A percentile compares a stretch with the other conserved stretches of the same genome.
phyloP scores from a whole-genome alignment of 2,329 filamentous ascomycete species.

The Raffaelea arxii region DNA sequence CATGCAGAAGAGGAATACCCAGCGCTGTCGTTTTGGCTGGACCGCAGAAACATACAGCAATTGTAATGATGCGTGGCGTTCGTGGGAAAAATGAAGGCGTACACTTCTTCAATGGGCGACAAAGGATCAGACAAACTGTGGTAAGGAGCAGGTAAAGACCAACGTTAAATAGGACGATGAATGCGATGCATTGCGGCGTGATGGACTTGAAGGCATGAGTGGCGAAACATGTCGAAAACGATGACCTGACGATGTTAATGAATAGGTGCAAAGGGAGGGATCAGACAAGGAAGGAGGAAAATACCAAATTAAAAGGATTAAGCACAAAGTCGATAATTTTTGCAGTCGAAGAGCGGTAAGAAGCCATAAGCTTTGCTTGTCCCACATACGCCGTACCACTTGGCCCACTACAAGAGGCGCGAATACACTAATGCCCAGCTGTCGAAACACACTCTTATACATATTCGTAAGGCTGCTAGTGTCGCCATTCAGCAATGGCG shows the following conservation, averaged over 20 bases:
- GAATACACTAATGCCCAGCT: conserved; percentile 57
- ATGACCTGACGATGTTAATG: conserved; percentile 39
- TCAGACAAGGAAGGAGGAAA: too few relatives aligned
- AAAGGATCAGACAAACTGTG: conserved; percentile 45
- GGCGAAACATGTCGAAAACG: conserved; percentile 54
- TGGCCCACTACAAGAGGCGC: conserved; percentile 56
- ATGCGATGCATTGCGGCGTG: conserved; percentile 52
- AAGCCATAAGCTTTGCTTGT: conserved; percentile 41
- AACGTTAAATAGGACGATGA: conserved; percentile 58
- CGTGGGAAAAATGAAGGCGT: conserved; percentile 30
- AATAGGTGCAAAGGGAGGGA: too few relatives aligned
- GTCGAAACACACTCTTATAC: conserved; percentile 57
- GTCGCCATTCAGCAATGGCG: conserved; percentile 18
- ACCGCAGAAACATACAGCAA: conserved; percentile 64
- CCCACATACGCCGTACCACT: conserved; percentile 38
- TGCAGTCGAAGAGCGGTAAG: conserved; percentile 39
- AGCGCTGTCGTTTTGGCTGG: conserved; percentile 64
- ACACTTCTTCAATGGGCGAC: conserved; percentile 27
- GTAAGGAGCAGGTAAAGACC: conserved; percentile 53
- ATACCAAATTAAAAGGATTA: conserved; percentile 37
- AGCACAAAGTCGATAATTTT: conserved; percentile 36
- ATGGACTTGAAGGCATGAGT: conserved; percentile 31
- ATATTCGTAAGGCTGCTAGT: conserved; percentile 44
- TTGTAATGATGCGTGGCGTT: conserved; percentile 50
- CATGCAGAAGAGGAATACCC: conserved; percentile 56